A percentile compares a stretch with the other conserved stretches of the same genome.
These are phyloP conservation scores for Penicillium sp. DNA, from an alignment of 2,329 filamentous ascomycete genomes.

Conservation along the genomic window DNA sequence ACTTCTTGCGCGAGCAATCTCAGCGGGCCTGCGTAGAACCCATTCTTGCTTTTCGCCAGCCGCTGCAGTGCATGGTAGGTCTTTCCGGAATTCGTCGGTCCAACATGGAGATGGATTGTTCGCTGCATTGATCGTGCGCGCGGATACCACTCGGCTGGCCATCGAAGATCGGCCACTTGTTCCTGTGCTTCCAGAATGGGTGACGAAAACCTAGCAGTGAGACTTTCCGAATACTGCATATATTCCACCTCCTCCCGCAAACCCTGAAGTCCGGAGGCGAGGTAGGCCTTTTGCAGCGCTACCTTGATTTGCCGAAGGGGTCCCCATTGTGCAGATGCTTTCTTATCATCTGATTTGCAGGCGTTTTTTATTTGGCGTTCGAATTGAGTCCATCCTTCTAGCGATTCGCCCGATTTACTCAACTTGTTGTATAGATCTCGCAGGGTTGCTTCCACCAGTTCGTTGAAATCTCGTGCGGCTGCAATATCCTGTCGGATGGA, in stretches of 20 bases:
- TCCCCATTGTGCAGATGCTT: conserved; percentile 14
- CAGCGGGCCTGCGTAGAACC: conserved; percentile 88
- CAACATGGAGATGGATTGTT: conserved; percentile 87
- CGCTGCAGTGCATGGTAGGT: conserved; percentile 90
- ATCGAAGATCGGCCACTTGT: conserved; percentile 76
- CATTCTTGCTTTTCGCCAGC: conserved; percentile 70
- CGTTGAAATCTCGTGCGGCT: conserved; percentile 26
- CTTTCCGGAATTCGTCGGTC: conserved; percentile 96
- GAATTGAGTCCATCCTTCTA: conserved; percentile 30
- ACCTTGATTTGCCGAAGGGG: conserved; percentile 26
- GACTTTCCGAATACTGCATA: conserved; percentile 65
- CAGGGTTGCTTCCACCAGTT: conserved; percentile 28
- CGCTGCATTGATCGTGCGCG: conserved; percentile 75
- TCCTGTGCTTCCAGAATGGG: conserved; percentile 59
- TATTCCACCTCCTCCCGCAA: conserved; percentile 62
- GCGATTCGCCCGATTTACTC: conserved; percentile 13
- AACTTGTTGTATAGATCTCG: conserved; percentile 24
- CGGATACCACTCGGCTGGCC: conserved; percentile 89
- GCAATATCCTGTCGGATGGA: conserved; percentile 15
- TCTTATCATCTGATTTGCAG: conserved; percentile 26
- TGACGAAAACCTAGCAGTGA: conserved; percentile 57
- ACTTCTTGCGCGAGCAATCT: conserved; percentile 89
- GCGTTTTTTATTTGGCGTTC: conserved; percentile 33
- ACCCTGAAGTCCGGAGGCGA: conserved; percentile 51
- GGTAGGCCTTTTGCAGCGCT: conserved; percentile 59